Conservation (phyloP, 108 stramenopile species). For the Nitzschia palea region DNA sequence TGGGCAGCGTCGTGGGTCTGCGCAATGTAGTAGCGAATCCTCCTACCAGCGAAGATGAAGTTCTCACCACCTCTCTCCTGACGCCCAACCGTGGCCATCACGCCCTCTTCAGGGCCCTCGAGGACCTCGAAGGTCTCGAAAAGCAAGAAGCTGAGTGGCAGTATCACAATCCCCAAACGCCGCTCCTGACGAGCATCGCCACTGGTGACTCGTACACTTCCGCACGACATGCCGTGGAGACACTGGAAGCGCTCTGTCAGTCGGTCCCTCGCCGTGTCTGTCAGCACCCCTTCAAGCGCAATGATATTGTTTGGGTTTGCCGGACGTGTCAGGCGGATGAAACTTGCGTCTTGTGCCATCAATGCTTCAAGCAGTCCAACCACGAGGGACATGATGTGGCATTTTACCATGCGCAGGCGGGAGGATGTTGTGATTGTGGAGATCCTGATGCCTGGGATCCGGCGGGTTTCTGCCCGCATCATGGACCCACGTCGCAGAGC, state of each 20-base stretch:
- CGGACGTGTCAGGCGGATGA: conserved; percentile 95
- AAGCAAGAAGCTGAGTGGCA: conserved; percentile 32
- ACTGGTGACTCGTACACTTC: conserved; percentile 13
- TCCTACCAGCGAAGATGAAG: conserved; percentile 14
- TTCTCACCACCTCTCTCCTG: conserved; percentile 15
- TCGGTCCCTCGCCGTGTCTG: conserved; percentile 76
- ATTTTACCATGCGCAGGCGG: conserved; percentile 94
- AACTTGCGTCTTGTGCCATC: conserved; percentile 96
- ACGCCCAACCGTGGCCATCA: conserved; percentile 40
- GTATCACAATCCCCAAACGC: conserved; percentile 24
- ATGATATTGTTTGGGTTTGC: conserved; percentile 99
- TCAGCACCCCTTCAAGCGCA: conserved; percentile 88
- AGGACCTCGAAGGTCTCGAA: conserved; percentile 36
- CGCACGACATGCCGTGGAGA: conserved; percentile 28
- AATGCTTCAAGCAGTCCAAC: conserved; percentile 83
- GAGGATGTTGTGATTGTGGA: conserved; percentile 98
- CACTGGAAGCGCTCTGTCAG: conserved; percentile 43
- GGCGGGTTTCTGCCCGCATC: conserved; percentile 67
- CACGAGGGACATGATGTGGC: conserved; percentile 96
- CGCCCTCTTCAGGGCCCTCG: conserved; percentile 31
- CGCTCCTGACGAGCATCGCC: conserved; percentile 24
- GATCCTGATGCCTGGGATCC: conserved; percentile 97
- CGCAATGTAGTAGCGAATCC: conserved; percentile 28
- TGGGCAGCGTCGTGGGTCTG: conserved; percentile 31
- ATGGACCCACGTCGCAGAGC: conserved; percentile 39